Conservation (phyloP, 805 yeast species). For the Yarrowia yakushimensis region DNA sequence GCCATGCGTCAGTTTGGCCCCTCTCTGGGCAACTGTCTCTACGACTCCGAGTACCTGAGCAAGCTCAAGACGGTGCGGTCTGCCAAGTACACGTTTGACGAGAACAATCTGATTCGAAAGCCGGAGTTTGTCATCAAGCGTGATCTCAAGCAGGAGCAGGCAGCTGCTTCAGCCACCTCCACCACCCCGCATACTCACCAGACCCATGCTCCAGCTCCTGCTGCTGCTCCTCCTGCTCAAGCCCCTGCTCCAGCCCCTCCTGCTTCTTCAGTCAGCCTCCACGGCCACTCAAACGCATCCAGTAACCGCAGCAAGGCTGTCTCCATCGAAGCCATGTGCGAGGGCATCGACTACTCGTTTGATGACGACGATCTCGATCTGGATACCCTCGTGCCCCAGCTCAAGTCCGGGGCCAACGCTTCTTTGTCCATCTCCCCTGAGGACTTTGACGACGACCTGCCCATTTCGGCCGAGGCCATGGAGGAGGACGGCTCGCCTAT, state of each 20-base stretch:
- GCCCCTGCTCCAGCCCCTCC: background rate
- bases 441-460: background rate
- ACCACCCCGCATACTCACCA: background rate
- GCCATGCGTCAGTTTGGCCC: slow-evolving; percentile 77
- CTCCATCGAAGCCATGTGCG: slow-evolving; percentile 22
- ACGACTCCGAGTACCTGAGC: slow-evolving; percentile 35
- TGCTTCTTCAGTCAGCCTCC: background rate
- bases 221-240: background rate
- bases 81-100: slow-evolving; percentile 7
- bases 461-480: slow-evolving; percentile 7
- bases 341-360: slow-evolving; percentile 16
- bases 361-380: slow-evolving; percentile 12
- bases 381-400: background rate
- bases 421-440: background rate
- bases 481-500: slow-evolving; percentile 2
- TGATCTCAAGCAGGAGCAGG: background rate
- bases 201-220: background rate
- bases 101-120: slow-evolving; percentile 10
- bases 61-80: slow-evolving; percentile 29
- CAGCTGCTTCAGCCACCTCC: background rate
- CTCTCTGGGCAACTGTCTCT: slow-evolving; percentile 54
- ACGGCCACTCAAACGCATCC: background rate
- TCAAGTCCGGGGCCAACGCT: background rate
- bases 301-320: slow-evolving; percentile 14
- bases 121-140: slow-evolving; percentile 17